Base-by-base conservation (phyloP, 2,329 filamentous ascomycete species). In the Bipolaris bicolor region DNA sequence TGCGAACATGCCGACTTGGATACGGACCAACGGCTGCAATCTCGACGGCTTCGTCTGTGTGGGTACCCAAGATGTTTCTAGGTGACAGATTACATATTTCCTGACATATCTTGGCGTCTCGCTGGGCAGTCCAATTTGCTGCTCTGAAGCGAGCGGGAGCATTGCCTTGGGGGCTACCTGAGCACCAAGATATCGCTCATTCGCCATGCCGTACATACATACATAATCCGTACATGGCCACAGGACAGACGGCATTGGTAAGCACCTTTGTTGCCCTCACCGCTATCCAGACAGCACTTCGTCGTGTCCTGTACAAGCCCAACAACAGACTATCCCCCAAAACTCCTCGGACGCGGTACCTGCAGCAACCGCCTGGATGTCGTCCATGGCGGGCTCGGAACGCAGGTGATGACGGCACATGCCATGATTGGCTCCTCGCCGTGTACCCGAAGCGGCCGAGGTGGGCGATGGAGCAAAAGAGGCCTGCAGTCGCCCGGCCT, bases 351-450 rank as follows among this genome's bases (percentile, higher is more conserved):
- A 49, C 34, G 37, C 54, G 50, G 67, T 70, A 70, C 67, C 66
- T 70, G 67, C 67, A 70, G 64, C 60, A 63, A 61, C 52, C 55
- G 52, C 54, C 50, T 55, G 57, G 46, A 31, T 44, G 49, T 34
- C 46, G 31, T 44, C 39, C 49, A 46, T 49, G 24, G 31, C 57
- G 49, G 49, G 20, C 49, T 45, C 49, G 31, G 33, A 47, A 56
- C 63, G 62, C 67, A 55, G 62, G 65, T 67, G 61, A 66, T 57
- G 58, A 49, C 55, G 40, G 54, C 54, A 46, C 33, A 49, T 24
- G 39, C 50, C 29, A 46, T 64, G 56, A 75, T 75, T 75, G 72
- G 72, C 62, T 66, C 55, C 48, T 48, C 49, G 50, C 47, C 40
- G 20, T 40, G 29, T 47, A 49, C 39, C 55, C 55, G 55, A 43